Percentiles rank a stretch among this genome's conserved stretches.
Conservation (phyloP, 2,329 filamentous ascomycete species). For the Fusarium haematococcum region DNA sequence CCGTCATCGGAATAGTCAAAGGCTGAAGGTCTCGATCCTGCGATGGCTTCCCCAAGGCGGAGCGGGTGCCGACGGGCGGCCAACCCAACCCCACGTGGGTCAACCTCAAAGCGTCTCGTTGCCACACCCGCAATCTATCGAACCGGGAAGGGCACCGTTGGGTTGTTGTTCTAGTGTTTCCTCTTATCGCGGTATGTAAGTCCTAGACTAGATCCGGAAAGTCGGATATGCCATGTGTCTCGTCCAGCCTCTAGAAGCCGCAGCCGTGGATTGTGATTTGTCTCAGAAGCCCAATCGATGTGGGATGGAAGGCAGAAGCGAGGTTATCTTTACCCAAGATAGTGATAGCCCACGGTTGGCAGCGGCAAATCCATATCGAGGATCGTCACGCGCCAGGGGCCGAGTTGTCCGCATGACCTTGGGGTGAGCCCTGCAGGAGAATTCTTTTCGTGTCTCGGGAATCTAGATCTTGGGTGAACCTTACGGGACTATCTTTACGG, state of each 20-base stretch:
- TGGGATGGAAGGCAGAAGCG: neutral
- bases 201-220: conserved; percentile 9
- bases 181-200: conserved; percentile 2
- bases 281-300: neutral
- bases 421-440: neutral
- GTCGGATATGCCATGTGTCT: conserved; percentile 3
- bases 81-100: conserved; percentile 15
- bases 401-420: neutral
- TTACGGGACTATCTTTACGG: neutral
- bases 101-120: neutral
- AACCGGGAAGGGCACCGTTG: conserved; percentile 31
- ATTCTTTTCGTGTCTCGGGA: neutral
- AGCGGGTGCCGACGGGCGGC: conserved; percentile 17
- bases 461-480: neutral
- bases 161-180: conserved; percentile 8
- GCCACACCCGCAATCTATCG: neutral
- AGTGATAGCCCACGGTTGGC: neutral
- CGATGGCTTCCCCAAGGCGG: conserved; percentile 6
- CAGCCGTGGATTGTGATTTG: conserved; percentile 2
- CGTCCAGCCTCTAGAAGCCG: conserved; percentile 17
- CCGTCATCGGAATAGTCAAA: conserved; percentile 12
- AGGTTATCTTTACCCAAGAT: neutral
- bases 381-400: neutral
- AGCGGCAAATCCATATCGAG: neutral
- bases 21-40: conserved; percentile 14